Evolutionary conservation across 2,329 filamentous ascomycete genomes (phyloP), one percentile per base, ranked within the genome.

Genomic region (Magnaporthiopsis incrustans): DNA sequence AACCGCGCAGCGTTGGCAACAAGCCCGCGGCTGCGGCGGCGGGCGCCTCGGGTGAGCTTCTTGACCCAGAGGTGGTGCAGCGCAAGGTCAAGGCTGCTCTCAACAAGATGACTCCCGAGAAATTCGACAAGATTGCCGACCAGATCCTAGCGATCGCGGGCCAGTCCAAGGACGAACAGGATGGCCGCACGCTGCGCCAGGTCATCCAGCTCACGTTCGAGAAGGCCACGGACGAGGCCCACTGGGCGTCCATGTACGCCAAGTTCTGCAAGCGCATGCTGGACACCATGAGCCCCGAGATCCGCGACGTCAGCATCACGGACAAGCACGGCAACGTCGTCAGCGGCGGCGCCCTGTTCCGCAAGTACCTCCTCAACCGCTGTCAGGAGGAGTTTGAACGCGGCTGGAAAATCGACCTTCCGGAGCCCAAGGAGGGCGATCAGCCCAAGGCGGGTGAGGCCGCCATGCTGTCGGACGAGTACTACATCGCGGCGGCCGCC

Each of bases 81-180:
- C 89, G 94, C 70, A 99, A 99, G 88, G 95, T 99, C 75, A 99
- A 99, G 88, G 90, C 92, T 68, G 91, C 91, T 67, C 82, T 99
- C 72, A 99, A 99, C 87, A 99, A 99, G 89, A 98, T 99, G 95
- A 98, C 95, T 0, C 95, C 95, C 0, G 95, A 99, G 79, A 99
- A 98, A 74, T 99, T 99, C 72, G 93, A 97, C 75, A 92, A 89
- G 79, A 97, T 99, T 70, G 87, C 95, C 8, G 90, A 93, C 67
- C 92, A 97, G 76, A 97, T 99, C 67, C 84, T 99, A 63, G 83
- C 87, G 63, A 99, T 99, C 74, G 92, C 94, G 33, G 90, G 87
- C 27, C 95, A 99, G 76, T 98, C 94, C 63, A 97, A 97, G 84
- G 90, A 96, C 71, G 95, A 99, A 79, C 85, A 86, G 27, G 95